These are phyloP conservation scores for Ogataea ganodermae DNA, from an alignment of 805 yeast species.

Conservation along the genomic window DNA sequence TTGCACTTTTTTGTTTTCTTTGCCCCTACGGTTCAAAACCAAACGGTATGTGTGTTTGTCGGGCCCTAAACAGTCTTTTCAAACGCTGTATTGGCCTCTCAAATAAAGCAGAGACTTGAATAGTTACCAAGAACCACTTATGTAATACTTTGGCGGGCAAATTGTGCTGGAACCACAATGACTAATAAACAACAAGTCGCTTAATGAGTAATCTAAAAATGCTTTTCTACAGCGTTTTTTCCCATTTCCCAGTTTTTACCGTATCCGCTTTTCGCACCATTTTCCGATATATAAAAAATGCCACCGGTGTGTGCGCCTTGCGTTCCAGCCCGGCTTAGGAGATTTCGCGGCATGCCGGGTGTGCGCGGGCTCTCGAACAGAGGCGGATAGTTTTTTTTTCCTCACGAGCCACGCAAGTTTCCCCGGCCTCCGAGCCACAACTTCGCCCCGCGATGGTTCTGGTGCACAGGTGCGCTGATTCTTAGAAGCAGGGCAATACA, in stretches of 20 bases:
- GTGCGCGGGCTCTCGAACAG: not conserved
- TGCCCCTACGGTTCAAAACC: not conserved
- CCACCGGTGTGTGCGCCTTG: slow-evolving; percentile 3
- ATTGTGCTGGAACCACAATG: not conserved
- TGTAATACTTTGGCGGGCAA: not conserved
- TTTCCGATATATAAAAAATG: slow-evolving; percentile 7
- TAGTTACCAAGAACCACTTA: not conserved
- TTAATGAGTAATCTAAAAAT: not conserved
- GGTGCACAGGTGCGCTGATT: slow-evolving; percentile 4
- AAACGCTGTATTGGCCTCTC: not conserved
- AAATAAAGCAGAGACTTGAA: not conserved
- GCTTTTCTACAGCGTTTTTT: not conserved
- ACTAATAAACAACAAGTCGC: not conserved
- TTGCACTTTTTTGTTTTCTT: not conserved
- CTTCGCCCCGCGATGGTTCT: not conserved
- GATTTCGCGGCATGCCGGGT: slow-evolving; percentile 3
- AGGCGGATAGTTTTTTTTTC: too few relatives aligned
- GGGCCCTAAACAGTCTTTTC: not conserved
- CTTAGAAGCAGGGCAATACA: not conserved
- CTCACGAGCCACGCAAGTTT: not conserved
- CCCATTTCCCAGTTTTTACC: slow-evolving; percentile 2
- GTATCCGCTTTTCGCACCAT: slow-evolving; percentile 5
- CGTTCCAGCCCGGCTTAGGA: not conserved
- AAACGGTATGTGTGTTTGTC: not conserved
- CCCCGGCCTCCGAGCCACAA: slow-evolving; percentile 7